Evolutionary conservation across 1,284 basidiomycete species (phyloP), one percentile per base, ranked within the genome.

Genomic region (Ceratobasidium sp.): DNA sequence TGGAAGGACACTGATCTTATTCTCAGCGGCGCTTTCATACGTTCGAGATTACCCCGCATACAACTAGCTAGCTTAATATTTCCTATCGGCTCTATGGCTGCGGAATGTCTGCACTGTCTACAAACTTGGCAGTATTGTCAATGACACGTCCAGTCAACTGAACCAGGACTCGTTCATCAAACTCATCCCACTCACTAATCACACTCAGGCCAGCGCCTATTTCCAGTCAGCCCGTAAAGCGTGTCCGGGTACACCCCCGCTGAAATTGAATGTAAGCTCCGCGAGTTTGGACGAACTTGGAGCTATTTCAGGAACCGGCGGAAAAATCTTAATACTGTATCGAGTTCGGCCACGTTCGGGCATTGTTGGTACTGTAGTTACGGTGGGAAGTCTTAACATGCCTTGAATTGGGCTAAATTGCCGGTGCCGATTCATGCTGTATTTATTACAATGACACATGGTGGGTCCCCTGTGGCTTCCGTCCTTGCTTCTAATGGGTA

Each of bases 1-100:
- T 19, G 50, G 51, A 67, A 51, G 65, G 45, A 36, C 27, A 1
- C 27, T 27, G 65, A 67, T 44, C 9, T 67, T 17, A 67, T 63
- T 29, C 60, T 63, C 24, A 44, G 60, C 2, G 51, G 44, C 50
- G 51, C 51, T 45, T 56, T 45, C 36, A 36, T 45, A 53, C 51
- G 65, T 36, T 24, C 15, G 29, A 7, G 14, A 8, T 27, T 17
- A 5, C 36, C 11, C 11, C 36, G 36, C 36, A 41, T 41, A 41
- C 11, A 41, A 5, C 36, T 11, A 41, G 11, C 11, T 41, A 41
- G 36, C 36, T 41, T 11, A 11, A 41, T 4, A 41, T 5, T 41
- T 41, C 36, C 11, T 11, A 5, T 11, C 11, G 22, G 6, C 11
- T 5, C 5, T 54, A 31, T 11, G 50, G 63, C 48, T 66, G 27